phyloP scores from a whole-genome alignment of 2,329 filamentous ascomycete genomes.

The Phialemoniopsis sp. region DNA sequence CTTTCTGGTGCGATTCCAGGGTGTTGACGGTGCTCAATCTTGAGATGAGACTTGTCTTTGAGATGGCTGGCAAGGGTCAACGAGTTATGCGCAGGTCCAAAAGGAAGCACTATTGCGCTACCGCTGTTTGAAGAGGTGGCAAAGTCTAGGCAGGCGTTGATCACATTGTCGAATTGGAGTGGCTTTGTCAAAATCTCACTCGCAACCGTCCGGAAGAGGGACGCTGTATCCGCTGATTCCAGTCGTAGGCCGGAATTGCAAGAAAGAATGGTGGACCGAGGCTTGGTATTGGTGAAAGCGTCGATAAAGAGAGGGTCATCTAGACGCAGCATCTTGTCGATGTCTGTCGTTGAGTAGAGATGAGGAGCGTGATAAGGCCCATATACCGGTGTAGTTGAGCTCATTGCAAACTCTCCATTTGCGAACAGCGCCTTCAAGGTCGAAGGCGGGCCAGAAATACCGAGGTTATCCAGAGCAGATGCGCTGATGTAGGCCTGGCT shows the following conservation, averaged over 20 bases:
- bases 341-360: constrained; percentile 38
- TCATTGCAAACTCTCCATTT: constrained; percentile 21
- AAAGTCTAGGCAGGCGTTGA: constrained; percentile 41
- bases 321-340: constrained; percentile 40
- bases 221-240: constrained; percentile 29
- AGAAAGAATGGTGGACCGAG: constrained; percentile 45
- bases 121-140: constrained; percentile 26
- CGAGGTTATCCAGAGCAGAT: constrained; percentile 40
- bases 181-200: constrained; percentile 46
- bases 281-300: constrained; percentile 34
- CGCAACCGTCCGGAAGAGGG: constrained; percentile 37
- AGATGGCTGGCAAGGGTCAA: constrained; percentile 39
- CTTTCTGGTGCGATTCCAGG: constrained; percentile 28
- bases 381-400: constrained; percentile 44
- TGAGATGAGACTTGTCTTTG: constrained; percentile 33
- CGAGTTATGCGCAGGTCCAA: constrained; percentile 45
- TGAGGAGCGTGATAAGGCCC: constrained; percentile 55
- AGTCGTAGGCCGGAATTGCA: constrained; percentile 41
- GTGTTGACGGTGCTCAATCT: constrained; percentile 33
- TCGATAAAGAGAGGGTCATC: constrained; percentile 31
- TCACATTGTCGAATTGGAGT: constrained; percentile 40
- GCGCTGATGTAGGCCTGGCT: constrained; percentile 51
- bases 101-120: constrained; percentile 36
- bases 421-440: constrained; percentile 35
- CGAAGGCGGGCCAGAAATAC: constrained; percentile 50